Evolutionary conservation across 2,329 filamentous ascomycete species (phyloP).

Genomic region (Colletotrichum melonis): DNA sequence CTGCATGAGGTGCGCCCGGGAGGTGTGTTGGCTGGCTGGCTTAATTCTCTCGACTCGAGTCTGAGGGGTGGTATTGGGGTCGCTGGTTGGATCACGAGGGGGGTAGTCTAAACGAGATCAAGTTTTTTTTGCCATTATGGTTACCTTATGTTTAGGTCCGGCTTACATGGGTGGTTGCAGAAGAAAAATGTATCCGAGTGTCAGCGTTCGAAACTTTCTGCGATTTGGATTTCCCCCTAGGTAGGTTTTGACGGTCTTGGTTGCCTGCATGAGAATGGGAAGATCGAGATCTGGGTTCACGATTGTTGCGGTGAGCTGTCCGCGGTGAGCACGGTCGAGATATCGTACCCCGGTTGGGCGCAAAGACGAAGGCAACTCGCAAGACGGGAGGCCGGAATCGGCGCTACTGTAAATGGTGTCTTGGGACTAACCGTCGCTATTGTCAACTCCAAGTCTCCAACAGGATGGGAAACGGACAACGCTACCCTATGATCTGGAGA

Average conservation of each 20-base stretch:
- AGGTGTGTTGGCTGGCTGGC: not conserved
- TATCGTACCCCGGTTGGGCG: not conserved
- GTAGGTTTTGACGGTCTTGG: not conserved
- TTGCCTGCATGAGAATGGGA: not conserved
- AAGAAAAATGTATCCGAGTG: not conserved
- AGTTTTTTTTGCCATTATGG: not conserved
- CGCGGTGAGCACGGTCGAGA: not conserved
- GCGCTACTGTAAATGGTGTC: not conserved
- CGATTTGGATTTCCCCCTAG: not conserved
- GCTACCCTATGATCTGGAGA: not conserved
- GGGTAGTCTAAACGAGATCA: not conserved
- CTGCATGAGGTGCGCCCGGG: slow-evolving; percentile 4
- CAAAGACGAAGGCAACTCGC: too few relatives aligned
- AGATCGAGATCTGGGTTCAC: not conserved
- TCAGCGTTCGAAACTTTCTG: not conserved
- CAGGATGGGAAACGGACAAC: not conserved
- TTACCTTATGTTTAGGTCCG: not conserved
- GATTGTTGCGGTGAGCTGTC: not conserved
- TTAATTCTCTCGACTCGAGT: not conserved
- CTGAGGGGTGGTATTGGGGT: not conserved
- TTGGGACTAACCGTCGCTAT: not conserved
- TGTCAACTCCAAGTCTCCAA: not conserved
- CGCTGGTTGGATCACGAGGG: not conserved
- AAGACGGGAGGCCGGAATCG: too few relatives aligned
- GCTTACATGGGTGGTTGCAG: not conserved